Conservation (phyloP, 306 rosid species). For the Benincasa hispida region DNA sequence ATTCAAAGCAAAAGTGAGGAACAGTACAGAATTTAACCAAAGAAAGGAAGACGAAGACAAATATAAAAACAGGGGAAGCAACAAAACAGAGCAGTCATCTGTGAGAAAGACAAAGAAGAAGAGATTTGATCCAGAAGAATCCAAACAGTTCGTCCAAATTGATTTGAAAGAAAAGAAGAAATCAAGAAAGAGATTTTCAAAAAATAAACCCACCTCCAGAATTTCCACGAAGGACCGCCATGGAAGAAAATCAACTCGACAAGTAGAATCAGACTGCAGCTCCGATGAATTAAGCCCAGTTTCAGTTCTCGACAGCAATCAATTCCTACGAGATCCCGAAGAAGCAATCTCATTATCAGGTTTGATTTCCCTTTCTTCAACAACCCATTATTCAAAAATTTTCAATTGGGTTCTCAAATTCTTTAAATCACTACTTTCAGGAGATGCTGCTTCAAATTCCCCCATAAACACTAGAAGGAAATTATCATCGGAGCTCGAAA, state of each 20-base stretch:
- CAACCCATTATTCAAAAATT: neutral
- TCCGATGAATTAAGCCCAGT: slow-evolving; percentile 76
- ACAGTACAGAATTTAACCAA: slow-evolving; percentile 26
- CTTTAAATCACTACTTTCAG: slow-evolving; percentile 15
- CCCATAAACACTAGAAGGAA: slow-evolving; percentile 38
- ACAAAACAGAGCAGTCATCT: slow-evolving; percentile 18
- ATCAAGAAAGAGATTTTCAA: slow-evolving; percentile 15
- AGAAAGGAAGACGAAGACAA: slow-evolving; percentile 15
- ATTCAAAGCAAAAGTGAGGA: slow-evolving; percentile 17
- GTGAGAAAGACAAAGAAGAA: slow-evolving; percentile 10
- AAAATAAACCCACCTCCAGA: slow-evolving; percentile 18
- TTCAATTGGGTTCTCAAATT: neutral
- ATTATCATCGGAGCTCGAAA: slow-evolving; percentile 42
- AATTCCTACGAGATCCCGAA: slow-evolving; percentile 23
- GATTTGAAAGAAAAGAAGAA: slow-evolving; percentile 24
- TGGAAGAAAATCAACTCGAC: slow-evolving; percentile 21
- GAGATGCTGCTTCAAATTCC: slow-evolving; percentile 11
- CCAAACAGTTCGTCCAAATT: neutral
- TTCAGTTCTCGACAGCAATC: slow-evolving; percentile 57
- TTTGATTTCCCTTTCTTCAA: slow-evolving; percentile 13
- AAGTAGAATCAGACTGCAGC: slow-evolving; percentile 28
- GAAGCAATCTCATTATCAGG: slow-evolving; percentile 36
- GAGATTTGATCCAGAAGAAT: slow-evolving; percentile 5
- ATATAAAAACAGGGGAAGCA: slow-evolving; percentile 17
- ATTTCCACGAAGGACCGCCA: slow-evolving; percentile 18